Conservation (phyloP, 768 basidiomycete species). For the Zangia roseola region DNA sequence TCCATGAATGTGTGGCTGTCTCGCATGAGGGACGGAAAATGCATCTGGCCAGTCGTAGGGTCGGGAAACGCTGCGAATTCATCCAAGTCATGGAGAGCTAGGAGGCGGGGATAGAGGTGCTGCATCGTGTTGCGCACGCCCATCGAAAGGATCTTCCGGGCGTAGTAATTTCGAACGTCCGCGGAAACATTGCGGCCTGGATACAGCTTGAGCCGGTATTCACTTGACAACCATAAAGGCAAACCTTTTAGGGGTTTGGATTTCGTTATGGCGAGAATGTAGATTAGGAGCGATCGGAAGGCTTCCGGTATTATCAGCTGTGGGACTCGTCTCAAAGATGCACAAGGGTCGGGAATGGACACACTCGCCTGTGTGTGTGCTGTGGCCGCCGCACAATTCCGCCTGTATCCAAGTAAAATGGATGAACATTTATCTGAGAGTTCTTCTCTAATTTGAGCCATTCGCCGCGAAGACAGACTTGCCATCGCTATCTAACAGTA, state of each 20-base stretch:
- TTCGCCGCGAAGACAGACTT: conserved; percentile 54
- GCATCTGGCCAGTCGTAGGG: conserved; percentile 52
- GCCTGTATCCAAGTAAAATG: conserved; percentile 82
- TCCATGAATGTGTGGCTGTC: conserved; percentile 86
- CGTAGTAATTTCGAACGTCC: conserved; percentile 89
- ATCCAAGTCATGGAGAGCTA: conserved; percentile 85
- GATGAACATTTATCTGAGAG: conserved; percentile 82
- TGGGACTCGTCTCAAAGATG: conserved; percentile 4
- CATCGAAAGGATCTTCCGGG: conserved; percentile 72
- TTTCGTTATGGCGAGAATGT: conserved; percentile 79
- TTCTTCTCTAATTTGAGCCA: conserved; percentile 78
- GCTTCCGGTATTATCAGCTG: conserved; percentile 95
- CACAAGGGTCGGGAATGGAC: background rate
- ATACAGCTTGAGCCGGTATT: conserved; percentile 3
- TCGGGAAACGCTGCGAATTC: conserved; percentile 70
- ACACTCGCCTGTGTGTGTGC: conserved; percentile 69
- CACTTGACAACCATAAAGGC: conserved; percentile 4
- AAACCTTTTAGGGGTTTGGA: conserved; percentile 91
- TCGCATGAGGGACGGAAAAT: conserved; percentile 77
- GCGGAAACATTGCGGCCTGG: conserved; percentile 83
- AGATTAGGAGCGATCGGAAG: conserved; percentile 83
- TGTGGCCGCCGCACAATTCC: conserved; percentile 81
- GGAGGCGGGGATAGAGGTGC: conserved; percentile 82
- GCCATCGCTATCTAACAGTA: conserved; percentile 56
- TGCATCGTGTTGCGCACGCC: conserved; percentile 68